phyloP scores from a whole-genome alignment of 1,284 basidiomycete species.

The Lignosus rhinocerotis region DNA sequence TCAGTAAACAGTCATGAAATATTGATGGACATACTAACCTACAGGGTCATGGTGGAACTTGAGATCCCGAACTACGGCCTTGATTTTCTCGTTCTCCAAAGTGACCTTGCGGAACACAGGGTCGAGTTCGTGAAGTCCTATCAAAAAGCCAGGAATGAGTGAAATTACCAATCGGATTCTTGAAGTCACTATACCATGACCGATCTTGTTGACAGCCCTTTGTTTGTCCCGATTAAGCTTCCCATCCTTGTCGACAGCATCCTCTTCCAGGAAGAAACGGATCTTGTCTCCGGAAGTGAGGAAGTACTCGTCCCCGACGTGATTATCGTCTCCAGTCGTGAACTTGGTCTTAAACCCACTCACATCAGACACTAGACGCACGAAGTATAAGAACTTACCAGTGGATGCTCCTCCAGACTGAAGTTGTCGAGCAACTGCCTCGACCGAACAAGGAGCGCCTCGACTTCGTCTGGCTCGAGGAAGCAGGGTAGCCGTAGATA shows the following conservation, averaged over 20 bases:
- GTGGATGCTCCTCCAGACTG: slow-evolving; percentile 75
- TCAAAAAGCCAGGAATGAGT: too few relatives aligned
- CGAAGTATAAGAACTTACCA: slow-evolving; percentile 45
- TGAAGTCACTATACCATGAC: slow-evolving; percentile 55
- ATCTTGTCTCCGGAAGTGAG: slow-evolving; percentile 91
- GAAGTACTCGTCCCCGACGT: slow-evolving; percentile 93
- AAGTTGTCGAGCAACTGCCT: slow-evolving; percentile 79
- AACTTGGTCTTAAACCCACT: slow-evolving; percentile 75
- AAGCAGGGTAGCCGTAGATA: slow-evolving; percentile 83
- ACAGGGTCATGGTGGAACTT: slow-evolving; percentile 82
- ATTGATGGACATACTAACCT: slow-evolving; percentile 43
- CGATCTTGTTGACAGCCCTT: slow-evolving; percentile 82
- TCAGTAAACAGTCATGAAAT: too few relatives aligned
- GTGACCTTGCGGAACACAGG: slow-evolving; percentile 79
- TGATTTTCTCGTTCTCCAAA: slow-evolving; percentile 71
- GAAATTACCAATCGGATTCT: background rate
- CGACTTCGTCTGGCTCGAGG: slow-evolving; percentile 57
- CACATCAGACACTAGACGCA: background rate
- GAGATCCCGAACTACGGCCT: slow-evolving; percentile 69
- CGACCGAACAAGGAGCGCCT: slow-evolving; percentile 67
- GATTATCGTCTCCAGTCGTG: slow-evolving; percentile 74
- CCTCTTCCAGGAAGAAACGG: slow-evolving; percentile 86
- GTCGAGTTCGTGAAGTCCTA: slow-evolving; percentile 84
- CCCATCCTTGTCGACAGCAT: slow-evolving; percentile 64
- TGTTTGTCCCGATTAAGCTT: slow-evolving; percentile 78